Percentiles rank a stretch among this genome's conserved stretches.
Evolutionary conservation across 1,284 basidiomycete genomes (phyloP).

Genomic region (Ceratobasidium sp.): DNA sequence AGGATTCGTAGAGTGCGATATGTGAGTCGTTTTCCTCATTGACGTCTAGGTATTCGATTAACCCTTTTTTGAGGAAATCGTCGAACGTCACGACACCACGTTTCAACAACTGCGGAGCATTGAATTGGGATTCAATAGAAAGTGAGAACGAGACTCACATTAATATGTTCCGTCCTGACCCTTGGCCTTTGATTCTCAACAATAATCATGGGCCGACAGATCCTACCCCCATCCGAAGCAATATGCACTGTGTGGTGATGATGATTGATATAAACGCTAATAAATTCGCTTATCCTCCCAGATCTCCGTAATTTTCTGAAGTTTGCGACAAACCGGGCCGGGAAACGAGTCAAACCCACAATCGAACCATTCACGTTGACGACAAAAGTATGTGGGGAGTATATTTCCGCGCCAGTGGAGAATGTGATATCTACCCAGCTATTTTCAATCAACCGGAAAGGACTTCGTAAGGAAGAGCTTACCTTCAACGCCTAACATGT

Average conservation of each 20-base stretch:
- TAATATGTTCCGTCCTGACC: conserved; percentile 82
- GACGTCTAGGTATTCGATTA: conserved; percentile 99
- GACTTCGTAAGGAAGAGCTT: conserved; percentile 42
- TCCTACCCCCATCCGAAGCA: conserved; percentile 95
- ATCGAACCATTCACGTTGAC: conserved; percentile 98
- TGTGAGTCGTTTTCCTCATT: conserved; percentile 99
- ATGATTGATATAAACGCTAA: conserved; percentile 95
- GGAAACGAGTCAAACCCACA: conserved; percentile 88
- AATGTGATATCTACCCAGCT: conserved; percentile 82
- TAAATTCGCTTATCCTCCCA: conserved; percentile 93
- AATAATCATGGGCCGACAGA: conserved; percentile 98
- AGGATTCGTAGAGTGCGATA: conserved; percentile 92
- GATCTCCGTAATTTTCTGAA: conserved; percentile 93
- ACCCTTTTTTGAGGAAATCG: conserved; percentile 90
- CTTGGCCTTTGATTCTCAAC: conserved; percentile 82
- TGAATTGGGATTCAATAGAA: conserved; percentile 30
- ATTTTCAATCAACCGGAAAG: background rate
- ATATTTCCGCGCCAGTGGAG: conserved; percentile 94
- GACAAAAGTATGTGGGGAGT: conserved; percentile 87
- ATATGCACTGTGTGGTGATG: conserved; percentile 96
- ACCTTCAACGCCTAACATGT: conserved; percentile 96
- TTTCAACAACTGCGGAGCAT: conserved; percentile 67
- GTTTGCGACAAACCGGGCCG: conserved; percentile 82
- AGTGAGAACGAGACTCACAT: conserved; percentile 56
- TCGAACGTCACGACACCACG: conserved; percentile 83